Evolutionary conservation across 352 stramenopile species (phyloP), one percentile per base, ranked within the genome.

Genomic region (Peronospora tabacina): DNA sequence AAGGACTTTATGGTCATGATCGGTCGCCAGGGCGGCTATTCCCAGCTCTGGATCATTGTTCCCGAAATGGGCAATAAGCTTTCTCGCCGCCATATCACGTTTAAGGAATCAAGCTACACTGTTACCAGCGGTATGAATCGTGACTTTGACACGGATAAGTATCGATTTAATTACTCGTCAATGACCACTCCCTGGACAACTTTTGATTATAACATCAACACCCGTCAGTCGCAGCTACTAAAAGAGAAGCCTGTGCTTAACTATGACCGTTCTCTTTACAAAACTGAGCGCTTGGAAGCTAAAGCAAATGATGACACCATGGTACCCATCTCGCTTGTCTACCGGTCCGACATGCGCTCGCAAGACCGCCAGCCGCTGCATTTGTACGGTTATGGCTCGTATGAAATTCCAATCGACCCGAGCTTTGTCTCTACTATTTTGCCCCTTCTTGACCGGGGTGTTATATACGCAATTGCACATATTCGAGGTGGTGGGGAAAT

Each of bases 391-490:
- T 98, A 98, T 70, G 95, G 95, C 11, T 95, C 82, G 17, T 99
- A 99, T 64, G 95, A 96, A 48, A 77, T 80, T 34, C 95, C 77
- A 47, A 96, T 96, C 13, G 95, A 98, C 17, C 80, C 94, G 17
- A 87, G 74, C 44, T 98, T 98, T 60, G 62, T 83, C 24, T 61
- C 76, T 7, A 90, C 85, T n/a, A 86, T 91, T 40, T 60, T 98
- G 11, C 76, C 95, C 22, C 55, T 98, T 35, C 70, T 98, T 22
- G 93, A 99, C 66, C 77, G 95, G 40, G 96, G 95, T 38, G 83
- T 98, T 22, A 85, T 98, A 34, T 98, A 97, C 64, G 95, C 82
- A 1, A 96, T 98, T 45, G 96, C 95, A 38, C 96, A 99, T 75
- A 94, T 99, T 53, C 79, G 96, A 48, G 96, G 96, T 37, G 96